Evolutionary conservation across 164 flowering plant species (phyloP).

Genomic region (Berberis thunbergii): DNA sequence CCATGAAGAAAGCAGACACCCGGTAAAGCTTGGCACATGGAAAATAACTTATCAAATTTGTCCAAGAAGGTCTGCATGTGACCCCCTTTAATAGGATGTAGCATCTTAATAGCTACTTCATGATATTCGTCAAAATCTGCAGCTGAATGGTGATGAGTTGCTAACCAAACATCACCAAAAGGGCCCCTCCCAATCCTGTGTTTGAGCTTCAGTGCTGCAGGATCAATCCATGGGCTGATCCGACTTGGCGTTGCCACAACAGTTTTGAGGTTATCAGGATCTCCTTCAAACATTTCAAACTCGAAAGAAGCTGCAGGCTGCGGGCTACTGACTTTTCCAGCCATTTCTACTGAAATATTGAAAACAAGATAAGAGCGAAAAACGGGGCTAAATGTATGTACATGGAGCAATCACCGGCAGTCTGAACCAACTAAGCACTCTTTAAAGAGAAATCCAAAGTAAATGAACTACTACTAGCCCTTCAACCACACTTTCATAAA

Average conservation of each 20-base stretch:
- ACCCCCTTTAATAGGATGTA: conserved; percentile 56
- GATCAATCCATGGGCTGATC: conserved; percentile 58
- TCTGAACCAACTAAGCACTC: no score
- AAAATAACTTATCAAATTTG: conserved; percentile 44
- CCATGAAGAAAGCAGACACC: conserved; percentile 72
- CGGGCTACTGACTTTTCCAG: conserved; percentile 35
- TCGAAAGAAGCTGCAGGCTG: conserved; percentile 37
- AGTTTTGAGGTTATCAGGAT: conserved; percentile 47
- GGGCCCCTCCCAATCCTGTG: conserved; percentile 84
- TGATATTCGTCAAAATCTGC: conserved; percentile 66
- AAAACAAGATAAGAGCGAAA: no score
- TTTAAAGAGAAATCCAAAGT: no score
- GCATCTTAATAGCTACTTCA: conserved; percentile 86
- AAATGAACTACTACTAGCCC: no score
- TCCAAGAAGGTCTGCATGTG: conserved; percentile 29
- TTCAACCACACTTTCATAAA: no score
- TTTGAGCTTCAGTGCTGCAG: conserved; percentile 52
- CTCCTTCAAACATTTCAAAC: conserved; percentile 59
- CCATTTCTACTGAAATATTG: conserved; percentile 31
- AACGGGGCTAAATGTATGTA: no score
- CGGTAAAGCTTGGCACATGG: conserved; percentile 33
- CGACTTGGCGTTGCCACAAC: conserved; percentile 47
- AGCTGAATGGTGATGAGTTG: conserved; percentile 67
- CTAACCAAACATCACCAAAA: conserved; percentile 91
- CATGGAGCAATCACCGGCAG: no score